phyloP scores from a whole-genome alignment of 78 protist genomes.

The Polysphondylium violaceum region DNA sequence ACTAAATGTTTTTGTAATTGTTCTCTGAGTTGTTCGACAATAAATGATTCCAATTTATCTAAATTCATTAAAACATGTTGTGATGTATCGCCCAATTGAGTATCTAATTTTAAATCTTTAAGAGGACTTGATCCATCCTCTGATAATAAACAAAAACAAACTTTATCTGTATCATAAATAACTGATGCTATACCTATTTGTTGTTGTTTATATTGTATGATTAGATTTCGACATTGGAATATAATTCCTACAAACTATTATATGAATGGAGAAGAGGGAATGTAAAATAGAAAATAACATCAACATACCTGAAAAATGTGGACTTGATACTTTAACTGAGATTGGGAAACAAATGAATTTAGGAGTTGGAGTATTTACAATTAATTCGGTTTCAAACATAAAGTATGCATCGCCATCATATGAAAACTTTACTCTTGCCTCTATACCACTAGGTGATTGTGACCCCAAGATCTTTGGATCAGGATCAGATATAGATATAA shows the following conservation, averaged over 20 bases:
- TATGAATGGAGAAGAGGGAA: not conserved
- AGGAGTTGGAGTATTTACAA: conserved; percentile 66
- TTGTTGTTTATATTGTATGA: not conserved
- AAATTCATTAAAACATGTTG: conserved; percentile 63
- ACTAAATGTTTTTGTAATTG: conserved; percentile 19
- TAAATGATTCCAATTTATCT: conserved; percentile 41
- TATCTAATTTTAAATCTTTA: conserved; percentile 64
- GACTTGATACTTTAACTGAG: conserved; percentile 51
- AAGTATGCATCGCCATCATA: conserved; percentile 72
- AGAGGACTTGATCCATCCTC: conserved; percentile 18
- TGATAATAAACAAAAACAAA: conserved; percentile 66
- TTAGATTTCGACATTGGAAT: too few species aligned
- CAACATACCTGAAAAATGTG: conserved; percentile 29
- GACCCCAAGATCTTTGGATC: conserved; percentile 17
- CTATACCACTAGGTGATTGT: conserved; percentile 32
- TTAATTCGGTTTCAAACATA: conserved; percentile 37
- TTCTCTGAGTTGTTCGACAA: conserved; percentile 24
- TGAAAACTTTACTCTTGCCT: conserved; percentile 39
- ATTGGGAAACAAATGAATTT: conserved; percentile 63
- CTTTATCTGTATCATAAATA: conserved; percentile 68
- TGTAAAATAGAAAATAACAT: too few species aligned
- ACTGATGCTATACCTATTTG: conserved; percentile 57
- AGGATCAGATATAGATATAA: conserved; percentile 48
- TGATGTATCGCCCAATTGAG: conserved; percentile 55
- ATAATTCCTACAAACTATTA: not conserved